A percentile compares a stretch with the other conserved stretches of the same genome.
These are phyloP conservation scores for Calvatia gigantea DNA, from an alignment of 768 basidiomycete species.

Conservation along the genomic window DNA sequence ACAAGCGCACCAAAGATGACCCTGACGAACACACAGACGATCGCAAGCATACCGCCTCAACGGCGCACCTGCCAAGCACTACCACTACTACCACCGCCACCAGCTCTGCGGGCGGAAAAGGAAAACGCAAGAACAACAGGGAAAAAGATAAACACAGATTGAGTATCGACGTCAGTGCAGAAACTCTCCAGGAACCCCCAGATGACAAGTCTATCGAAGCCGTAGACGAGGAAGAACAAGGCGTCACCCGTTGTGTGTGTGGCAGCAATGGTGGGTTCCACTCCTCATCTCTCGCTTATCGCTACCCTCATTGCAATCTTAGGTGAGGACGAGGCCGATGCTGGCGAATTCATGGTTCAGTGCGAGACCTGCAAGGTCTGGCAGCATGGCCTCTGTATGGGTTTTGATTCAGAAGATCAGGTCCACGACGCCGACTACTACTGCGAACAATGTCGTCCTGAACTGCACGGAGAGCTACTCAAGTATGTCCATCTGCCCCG, in stretches of 20 bases:
- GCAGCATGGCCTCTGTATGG: slow-evolving; percentile 98
- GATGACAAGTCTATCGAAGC: slow-evolving; percentile 38
- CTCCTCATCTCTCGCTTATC: slow-evolving; percentile 9
- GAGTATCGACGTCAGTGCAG: slow-evolving; percentile 21
- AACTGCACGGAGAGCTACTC: slow-evolving; percentile 77
- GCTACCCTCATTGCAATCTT: slow-evolving; percentile 24
- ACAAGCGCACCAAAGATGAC: slow-evolving; percentile 73
- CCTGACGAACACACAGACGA: slow-evolving; percentile 60
- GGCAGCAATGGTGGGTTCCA: slow-evolving; percentile 64
- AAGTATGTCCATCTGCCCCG: slow-evolving; percentile 49
- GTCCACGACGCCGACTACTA: slow-evolving; percentile 81
- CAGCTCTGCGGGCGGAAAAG: slow-evolving; percentile 27
- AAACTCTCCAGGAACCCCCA: slow-evolving; percentile 22
- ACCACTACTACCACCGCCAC: slow-evolving; percentile 23
- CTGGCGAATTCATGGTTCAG: slow-evolving; percentile 95
- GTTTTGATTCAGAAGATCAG: slow-evolving; percentile 74
- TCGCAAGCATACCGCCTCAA: slow-evolving; percentile 39
- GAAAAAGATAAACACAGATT: slow-evolving; percentile 42
- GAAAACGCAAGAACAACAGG: slow-evolving; percentile 45
- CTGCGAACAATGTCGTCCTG: slow-evolving; percentile 91
- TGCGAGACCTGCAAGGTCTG: slow-evolving; percentile 97
- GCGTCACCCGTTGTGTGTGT: slow-evolving; percentile 83
- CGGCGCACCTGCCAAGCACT: slow-evolving; percentile 28
- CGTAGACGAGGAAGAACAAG: slow-evolving; percentile 57
- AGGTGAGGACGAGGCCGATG: slow-evolving; percentile 73